A percentile compares a stretch with the other conserved stretches of the same genome.
Conservation (phyloP, 2,329 filamentous ascomycete species). For the Leptographium radiaticola region DNA sequence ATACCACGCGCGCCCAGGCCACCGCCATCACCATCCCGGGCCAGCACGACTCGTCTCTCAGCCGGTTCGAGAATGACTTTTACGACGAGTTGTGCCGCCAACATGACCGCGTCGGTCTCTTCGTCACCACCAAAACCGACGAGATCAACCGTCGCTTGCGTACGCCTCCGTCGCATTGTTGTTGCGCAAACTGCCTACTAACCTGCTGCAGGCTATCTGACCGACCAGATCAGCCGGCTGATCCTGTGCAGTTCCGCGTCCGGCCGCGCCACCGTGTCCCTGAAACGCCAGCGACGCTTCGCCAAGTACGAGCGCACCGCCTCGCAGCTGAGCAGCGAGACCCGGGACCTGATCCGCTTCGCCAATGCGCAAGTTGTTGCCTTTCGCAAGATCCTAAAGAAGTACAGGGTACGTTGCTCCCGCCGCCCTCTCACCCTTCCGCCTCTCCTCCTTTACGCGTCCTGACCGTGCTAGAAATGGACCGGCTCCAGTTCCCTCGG, state of each 20-base stretch:
- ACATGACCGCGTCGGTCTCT: conserved; percentile 65
- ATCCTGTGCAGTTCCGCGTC: conserved; percentile 28
- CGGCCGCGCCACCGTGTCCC: conserved; percentile 19
- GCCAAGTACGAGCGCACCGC: conserved; percentile 40
- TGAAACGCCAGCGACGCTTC: conserved; percentile 37
- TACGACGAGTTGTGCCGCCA: conserved; percentile 59
- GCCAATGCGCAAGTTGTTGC: conserved; percentile 60
- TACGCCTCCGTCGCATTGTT: conserved; percentile 23
- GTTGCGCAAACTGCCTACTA: not conserved
- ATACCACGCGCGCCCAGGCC: conserved; percentile 60
- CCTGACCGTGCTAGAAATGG: conserved; percentile 49
- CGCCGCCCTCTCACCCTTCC: not conserved
- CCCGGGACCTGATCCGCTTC: conserved; percentile 58
- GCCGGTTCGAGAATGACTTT: conserved; percentile 58
- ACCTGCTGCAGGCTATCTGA: conserved; percentile 30
- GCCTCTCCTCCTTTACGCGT: not conserved
- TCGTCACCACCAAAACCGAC: conserved; percentile 67
- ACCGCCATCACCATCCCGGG: conserved; percentile 63
- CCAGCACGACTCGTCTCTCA: conserved; percentile 43
- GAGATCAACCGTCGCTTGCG: conserved; percentile 60
- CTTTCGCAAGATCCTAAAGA: conserved; percentile 69
- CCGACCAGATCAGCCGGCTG: conserved; percentile 32
- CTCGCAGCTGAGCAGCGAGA: conserved; percentile 54
- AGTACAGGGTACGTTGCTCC: conserved; percentile 50
- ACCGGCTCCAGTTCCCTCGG: conserved; percentile 56